phyloP scores from a whole-genome alignment of 2,329 filamentous ascomycete species.

The Ceratocystis alfenasii region DNA sequence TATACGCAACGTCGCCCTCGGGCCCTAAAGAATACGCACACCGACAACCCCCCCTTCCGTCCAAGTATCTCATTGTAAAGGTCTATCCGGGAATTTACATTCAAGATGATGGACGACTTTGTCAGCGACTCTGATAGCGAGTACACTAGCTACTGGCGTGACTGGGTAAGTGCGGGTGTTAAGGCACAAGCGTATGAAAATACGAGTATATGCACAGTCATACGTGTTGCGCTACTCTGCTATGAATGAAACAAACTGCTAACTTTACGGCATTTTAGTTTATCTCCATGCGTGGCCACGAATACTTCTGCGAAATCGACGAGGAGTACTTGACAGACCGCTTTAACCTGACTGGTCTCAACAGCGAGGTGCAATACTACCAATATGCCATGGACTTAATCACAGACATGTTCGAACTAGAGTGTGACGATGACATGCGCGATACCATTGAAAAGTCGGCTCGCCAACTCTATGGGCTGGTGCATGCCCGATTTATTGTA shows the following conservation, averaged over 20 bases:
- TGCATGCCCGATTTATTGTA: conserved; percentile 93
- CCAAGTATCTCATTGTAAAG: background rate
- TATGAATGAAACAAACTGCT: background rate
- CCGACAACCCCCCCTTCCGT: background rate
- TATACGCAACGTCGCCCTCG: background rate
- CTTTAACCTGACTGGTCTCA: conserved; percentile 94
- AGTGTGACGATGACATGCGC: conserved; percentile 96
- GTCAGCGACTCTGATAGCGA: conserved; percentile 97
- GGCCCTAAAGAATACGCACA: background rate
- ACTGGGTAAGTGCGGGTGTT: conserved; percentile 67
- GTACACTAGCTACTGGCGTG: conserved; percentile 98
- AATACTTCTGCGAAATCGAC: conserved; percentile 99
- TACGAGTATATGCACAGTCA: background rate
- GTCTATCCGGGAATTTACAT: background rate
- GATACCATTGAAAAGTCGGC: conserved; percentile 97
- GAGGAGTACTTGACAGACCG: conserved; percentile 97
- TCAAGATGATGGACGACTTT: conserved; percentile 75
- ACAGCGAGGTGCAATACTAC: conserved; percentile 96
- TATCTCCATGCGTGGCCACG: conserved; percentile 92
- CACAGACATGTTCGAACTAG: conserved; percentile 95
- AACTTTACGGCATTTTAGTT: conserved; percentile 48
- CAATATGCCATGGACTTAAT: conserved; percentile 96
- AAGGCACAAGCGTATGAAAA: too few relatives aligned
- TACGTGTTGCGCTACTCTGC: background rate
- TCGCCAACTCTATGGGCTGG: conserved; percentile 85